phyloP scores from a whole-genome alignment of 2,329 filamentous ascomycete species.

The Aspergillus candidus region DNA sequence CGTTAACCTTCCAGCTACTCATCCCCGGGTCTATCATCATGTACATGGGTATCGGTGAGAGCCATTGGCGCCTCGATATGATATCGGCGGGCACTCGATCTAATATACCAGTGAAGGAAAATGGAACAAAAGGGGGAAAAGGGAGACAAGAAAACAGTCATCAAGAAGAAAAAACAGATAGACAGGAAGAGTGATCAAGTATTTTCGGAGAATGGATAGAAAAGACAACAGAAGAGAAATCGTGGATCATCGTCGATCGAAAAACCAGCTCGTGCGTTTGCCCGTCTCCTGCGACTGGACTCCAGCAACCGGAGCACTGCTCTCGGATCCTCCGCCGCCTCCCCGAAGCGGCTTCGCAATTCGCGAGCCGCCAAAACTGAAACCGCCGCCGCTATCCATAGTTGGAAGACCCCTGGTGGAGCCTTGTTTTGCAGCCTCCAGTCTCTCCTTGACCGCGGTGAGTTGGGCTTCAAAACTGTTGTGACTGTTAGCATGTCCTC shows the following conservation, averaged over 20 bases:
- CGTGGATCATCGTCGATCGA: conserved; percentile 39
- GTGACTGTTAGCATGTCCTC: conserved; percentile 6
- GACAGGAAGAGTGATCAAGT: conserved; percentile 10
- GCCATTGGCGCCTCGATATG: conserved; percentile 6
- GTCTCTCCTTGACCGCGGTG: conserved; percentile 91
- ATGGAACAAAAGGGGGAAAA: conserved; percentile 1
- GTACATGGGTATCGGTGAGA: conserved; percentile 16
- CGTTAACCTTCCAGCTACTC: conserved; percentile 1
- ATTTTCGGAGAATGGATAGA: conserved; percentile 20
- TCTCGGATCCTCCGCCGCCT: conserved; percentile 31
- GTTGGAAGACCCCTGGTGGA: conserved; percentile 77
- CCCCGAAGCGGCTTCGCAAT: conserved; percentile 62
- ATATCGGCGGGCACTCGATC: conserved; percentile 3
- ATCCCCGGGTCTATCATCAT: conserved; percentile 6
- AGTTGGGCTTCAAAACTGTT: conserved; percentile 93
- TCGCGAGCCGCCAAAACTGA: conserved; percentile 60
- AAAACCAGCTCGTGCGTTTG: conserved; percentile 57
- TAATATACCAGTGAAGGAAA: conserved; percentile 4
- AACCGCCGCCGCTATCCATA: conserved; percentile 58
- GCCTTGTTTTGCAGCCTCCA: conserved; percentile 89
- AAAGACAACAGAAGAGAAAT: conserved; percentile 23
- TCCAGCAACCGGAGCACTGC: conserved; percentile 32
- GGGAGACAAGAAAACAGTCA: conserved; percentile 3
- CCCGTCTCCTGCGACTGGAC: conserved; percentile 66
- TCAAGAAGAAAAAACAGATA: conserved; percentile 1